These are phyloP conservation scores for Leccinum imitatum DNA, from an alignment of 768 basidiomycete species.

Conservation along the genomic window DNA sequence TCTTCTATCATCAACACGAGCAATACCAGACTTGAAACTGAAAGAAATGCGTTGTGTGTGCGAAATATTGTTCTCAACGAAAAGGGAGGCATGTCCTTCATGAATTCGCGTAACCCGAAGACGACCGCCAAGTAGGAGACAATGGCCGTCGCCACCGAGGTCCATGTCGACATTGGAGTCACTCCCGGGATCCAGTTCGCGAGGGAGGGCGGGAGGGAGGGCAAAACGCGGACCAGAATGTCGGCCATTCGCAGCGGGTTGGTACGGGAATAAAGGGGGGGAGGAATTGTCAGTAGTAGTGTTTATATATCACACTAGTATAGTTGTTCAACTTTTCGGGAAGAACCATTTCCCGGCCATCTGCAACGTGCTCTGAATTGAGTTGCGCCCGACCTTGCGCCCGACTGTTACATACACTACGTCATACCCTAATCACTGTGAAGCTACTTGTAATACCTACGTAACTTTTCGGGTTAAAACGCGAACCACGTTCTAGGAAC, in stretches of 20 bases:
- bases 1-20: constrained; percentile 84
- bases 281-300: no score
- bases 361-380: no score
- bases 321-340: no score
- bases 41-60: constrained; percentile 83
- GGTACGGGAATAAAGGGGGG: background rate
- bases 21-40: constrained; percentile 74
- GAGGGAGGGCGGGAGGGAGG: constrained; percentile 50
- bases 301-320: no score
- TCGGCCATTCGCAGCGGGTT: constrained; percentile 10
- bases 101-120: constrained; percentile 76
- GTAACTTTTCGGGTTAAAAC: no score
- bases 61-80: constrained; percentile 79
- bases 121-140: constrained; percentile 79
- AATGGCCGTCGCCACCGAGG: constrained; percentile 67
- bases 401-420: no score
- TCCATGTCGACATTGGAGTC: constrained; percentile 77
- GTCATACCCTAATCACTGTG: no score
- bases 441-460: no score
- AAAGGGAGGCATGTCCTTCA: constrained; percentile 70
- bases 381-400: no score
- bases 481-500: no score
- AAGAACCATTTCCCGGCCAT: no score
- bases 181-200: constrained; percentile 67
- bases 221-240: background rate